Percentiles rank a stretch among this genome's conserved stretches.
Evolutionary conservation across 768 basidiomycete species (phyloP).

Genomic region (Sistotremastrum niveocremeum): DNA sequence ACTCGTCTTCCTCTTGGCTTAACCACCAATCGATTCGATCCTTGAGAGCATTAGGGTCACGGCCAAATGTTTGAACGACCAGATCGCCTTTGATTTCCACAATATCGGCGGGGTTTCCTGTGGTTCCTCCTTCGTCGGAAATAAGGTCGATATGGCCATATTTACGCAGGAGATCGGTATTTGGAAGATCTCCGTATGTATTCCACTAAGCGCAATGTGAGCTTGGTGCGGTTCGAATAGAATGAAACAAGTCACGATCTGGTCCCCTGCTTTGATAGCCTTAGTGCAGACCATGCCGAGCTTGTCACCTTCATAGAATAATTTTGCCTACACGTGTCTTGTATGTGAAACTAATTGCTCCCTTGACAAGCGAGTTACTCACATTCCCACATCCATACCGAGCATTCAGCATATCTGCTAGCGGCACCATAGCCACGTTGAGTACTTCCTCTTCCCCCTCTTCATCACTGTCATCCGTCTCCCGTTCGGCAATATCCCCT

Average conservation of each 20-base stretch:
- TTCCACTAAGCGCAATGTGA: conserved; percentile 51
- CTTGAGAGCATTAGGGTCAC: conserved; percentile 17
- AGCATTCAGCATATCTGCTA: conserved; percentile 95
- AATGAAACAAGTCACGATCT: conserved; percentile 51
- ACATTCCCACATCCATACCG: conserved; percentile 77
- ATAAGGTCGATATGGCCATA: conserved; percentile 88
- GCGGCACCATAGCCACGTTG: conserved; percentile 83
- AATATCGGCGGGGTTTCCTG: conserved; percentile 73
- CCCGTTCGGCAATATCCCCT: conserved; percentile 17
- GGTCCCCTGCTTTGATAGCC: conserved; percentile 60
- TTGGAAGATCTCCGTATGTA: conserved; percentile 89
- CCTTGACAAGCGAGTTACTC: conserved; percentile 14
- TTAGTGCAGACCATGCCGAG: conserved; percentile 76
- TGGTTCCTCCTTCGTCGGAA: conserved; percentile 21
- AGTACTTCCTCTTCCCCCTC: conserved; percentile 42
- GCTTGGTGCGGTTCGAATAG: neutral
- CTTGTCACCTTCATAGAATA: conserved; percentile 63
- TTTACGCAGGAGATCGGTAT: conserved; percentile 82
- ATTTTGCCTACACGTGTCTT: conserved; percentile 44
- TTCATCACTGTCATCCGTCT: conserved; percentile 24
- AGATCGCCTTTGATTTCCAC: conserved; percentile 67
- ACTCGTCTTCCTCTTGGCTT: conserved; percentile 86
- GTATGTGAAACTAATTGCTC: conserved; percentile 1
- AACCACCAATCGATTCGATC: conserved; percentile 89
- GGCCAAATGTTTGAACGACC: conserved; percentile 24